Base-by-base conservation (phyloP, 306 rosid species). In the Cyclanthera cordifolia region DNA sequence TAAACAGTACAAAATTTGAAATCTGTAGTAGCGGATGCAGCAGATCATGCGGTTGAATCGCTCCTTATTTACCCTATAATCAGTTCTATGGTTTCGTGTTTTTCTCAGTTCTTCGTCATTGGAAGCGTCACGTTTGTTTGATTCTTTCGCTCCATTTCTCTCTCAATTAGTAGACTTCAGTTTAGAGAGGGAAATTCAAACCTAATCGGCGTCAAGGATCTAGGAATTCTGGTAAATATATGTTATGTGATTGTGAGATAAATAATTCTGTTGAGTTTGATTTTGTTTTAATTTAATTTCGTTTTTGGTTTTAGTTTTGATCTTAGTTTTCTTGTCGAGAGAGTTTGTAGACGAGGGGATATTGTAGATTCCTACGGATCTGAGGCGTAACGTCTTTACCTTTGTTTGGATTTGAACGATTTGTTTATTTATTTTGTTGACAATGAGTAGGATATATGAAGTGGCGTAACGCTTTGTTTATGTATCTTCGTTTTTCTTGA, bases 41-140 rank as follows among this genome's bases (percentile, higher is more conserved):
- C 4, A 30, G 46, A 68, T 68, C 28, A 68, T 34, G 72, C 57
- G 27, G 34, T 68, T 68, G 72, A 68, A 68, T 68, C 72, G 72
- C 17, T 50, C 72, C 58, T 50, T 15, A 16, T 47, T 45, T 67
- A 24, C 49, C 56, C 53, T 67, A 46, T 67, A 47, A 67, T 67
- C 53, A 41, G 15, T 53, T 53, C 49, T 9, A 56, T 21, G 46
- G 19, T 23, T 45, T 15, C 12, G 45, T 27, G 52, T 46, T 67
- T 24, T 16, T 28, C 28, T n/a, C 14, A 21, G 68, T 37, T 8
- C 50, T 50, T 61, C 68, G 68, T 61, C 71, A 67, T 37, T 46
- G 71, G 55, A 47, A 49, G 24, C 71, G 55, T 48, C 46, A 32
- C 72, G 1, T 68, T 28, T 59, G 46, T 50, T 49, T 50, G 48